Evolutionary conservation across 2,329 filamentous ascomycete species (phyloP).

Genomic region (Aspergillus sp.): DNA sequence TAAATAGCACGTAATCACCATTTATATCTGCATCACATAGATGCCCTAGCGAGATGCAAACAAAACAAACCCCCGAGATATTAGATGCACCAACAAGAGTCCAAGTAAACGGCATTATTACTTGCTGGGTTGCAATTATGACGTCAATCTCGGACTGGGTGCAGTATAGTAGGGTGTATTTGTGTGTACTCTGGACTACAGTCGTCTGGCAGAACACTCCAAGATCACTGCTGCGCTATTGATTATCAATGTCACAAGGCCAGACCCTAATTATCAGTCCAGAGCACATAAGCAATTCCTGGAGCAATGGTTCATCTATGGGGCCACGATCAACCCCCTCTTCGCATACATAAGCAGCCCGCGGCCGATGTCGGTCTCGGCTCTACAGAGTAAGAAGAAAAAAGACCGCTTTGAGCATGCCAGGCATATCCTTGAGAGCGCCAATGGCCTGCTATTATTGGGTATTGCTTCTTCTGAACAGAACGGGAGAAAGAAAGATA

Average conservation of each 20-base stretch:
- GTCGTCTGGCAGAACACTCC: no score
- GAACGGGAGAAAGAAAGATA: not conserved
- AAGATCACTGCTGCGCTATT: not conserved
- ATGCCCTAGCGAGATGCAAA: no score
- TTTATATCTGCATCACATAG: not conserved
- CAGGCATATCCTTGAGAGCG: not conserved
- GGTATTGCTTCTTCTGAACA: not conserved
- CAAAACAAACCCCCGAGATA: no score
- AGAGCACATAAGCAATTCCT: no score
- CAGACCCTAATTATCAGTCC: not conserved
- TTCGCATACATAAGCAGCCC: not conserved
- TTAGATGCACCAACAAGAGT: slow-evolving; percentile 3
- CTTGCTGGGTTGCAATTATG: not conserved
- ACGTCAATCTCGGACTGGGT: not conserved
- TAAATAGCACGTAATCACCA: not conserved
- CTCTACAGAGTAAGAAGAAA: not conserved
- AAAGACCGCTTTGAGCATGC: no score
- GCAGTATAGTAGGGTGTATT: not conserved
- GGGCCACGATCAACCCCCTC: not conserved
- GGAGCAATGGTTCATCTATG: no score
- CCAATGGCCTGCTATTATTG: not conserved
- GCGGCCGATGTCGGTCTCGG: slow-evolving; percentile 4
- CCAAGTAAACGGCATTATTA: slow-evolving; percentile 4
- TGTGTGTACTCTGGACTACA: no score
- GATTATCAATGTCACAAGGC: not conserved